Percentiles rank a stretch among this genome's conserved stretches.
Conservation (phyloP, 306 rosid species). For the Glycyrrhiza uralensis region DNA sequence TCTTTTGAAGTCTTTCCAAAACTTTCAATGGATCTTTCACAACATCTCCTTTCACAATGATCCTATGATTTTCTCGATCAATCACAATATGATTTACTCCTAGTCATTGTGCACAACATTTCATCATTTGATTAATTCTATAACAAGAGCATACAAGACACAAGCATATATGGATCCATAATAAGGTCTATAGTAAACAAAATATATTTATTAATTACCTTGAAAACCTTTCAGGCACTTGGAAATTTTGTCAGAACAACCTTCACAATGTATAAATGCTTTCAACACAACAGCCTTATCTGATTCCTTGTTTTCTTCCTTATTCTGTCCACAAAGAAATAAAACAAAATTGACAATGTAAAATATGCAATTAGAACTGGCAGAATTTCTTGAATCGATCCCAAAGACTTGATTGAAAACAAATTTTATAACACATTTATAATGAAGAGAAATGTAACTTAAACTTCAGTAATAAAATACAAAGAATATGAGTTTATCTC, state of each 20-base stretch:
- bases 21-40: slow-evolving; percentile 49
- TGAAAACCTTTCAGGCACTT: slow-evolving; percentile 53
- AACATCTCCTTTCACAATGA: slow-evolving; percentile 53
- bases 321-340: neutral
- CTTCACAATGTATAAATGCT: slow-evolving; percentile 76
- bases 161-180: no score
- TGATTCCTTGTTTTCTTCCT: slow-evolving; percentile 9
- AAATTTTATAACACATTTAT: neutral
- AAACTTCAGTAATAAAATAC: neutral
- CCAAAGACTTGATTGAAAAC: neutral
- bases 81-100: slow-evolving; percentile 58
- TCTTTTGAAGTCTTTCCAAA: slow-evolving; percentile 51
- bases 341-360: neutral
- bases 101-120: neutral
- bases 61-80: slow-evolving; percentile 51
- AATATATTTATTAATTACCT: slow-evolving; percentile 45
- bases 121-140: neutral
- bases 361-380: neutral
- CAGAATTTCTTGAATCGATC: neutral
- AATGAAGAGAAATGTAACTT: neutral
- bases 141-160: neutral
- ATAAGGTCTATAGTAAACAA: neutral
- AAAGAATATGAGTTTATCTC: neutral
- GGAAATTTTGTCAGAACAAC: slow-evolving; percentile 51
- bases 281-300: slow-evolving; percentile 51